These are phyloP conservation scores for Trypanosoma congolense DNA, from an alignment of 208 protist genomes.

Conservation along the genomic window DNA sequence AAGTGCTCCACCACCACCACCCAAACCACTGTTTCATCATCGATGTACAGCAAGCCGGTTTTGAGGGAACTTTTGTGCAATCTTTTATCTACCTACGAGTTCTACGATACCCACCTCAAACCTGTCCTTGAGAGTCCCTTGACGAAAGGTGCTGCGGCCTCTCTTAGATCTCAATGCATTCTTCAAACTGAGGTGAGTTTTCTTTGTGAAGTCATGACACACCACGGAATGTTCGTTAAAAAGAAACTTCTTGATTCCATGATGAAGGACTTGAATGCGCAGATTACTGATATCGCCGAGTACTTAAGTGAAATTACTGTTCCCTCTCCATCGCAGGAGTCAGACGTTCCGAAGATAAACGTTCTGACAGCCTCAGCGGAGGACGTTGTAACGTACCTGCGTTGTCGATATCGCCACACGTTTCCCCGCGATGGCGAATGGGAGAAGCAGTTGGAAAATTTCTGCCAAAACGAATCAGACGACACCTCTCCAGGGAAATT, in stretches of 20 bases:
- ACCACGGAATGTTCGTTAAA: slow-evolving; percentile 67
- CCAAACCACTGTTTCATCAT: too few relatives aligned
- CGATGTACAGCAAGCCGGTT: too few relatives aligned
- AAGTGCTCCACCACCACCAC: too few relatives aligned
- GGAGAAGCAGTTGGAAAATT: neutral
- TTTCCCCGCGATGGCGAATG: neutral
- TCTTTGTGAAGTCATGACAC: slow-evolving; percentile 65
- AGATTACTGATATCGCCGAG: slow-evolving; percentile 25
- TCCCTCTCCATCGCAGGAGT: too few relatives aligned
- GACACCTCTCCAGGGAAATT: neutral
- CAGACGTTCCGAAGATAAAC: neutral
- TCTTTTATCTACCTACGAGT: slow-evolving; percentile 7
- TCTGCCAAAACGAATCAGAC: neutral
- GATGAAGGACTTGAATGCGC: slow-evolving; percentile 31
- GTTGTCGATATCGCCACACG: neutral
- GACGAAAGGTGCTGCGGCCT: neutral
- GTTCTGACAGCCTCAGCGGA: neutral
- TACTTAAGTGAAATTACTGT: too few relatives aligned
- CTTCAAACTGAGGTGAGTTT: slow-evolving; percentile 52
- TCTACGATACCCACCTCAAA: slow-evolving; percentile 13
- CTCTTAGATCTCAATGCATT: slow-evolving; percentile 28
- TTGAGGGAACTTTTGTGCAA: too few relatives aligned
- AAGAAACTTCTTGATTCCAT: slow-evolving; percentile 31
- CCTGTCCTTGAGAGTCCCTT: slow-evolving; percentile 2
- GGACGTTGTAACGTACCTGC: neutral